Evolutionary conservation across 75 land plant genomes (phyloP), one percentile per base, ranked within the genome.

Genomic region (Pinus albicaulis): DNA sequence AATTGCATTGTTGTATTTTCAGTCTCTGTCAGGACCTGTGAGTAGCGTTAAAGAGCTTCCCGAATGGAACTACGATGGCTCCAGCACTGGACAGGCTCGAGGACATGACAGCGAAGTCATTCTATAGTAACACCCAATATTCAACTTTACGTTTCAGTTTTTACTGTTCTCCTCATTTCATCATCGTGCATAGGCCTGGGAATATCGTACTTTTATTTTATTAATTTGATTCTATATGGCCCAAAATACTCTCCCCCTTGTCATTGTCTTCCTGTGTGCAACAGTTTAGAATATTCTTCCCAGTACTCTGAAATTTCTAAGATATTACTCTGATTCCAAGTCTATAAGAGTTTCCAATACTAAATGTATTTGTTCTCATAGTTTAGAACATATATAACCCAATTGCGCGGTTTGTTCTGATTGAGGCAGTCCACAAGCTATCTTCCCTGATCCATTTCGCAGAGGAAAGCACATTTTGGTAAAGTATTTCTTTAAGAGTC

Each of bases 41-140:
- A 72, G 41, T 11, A 87, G 86, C 76, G 92, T 89, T 13, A 75
- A 80, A 44, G 66, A 90, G 86, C 85, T 96, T 20, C 98, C 99
- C 36, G 94, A 87, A 77, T 96, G 99, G 99, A 96, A 96, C 66
- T 96, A 82, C 74, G 99, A 96, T 62, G 99, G 99, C 22, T 96
- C 99, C 3, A 92, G 95, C 91, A 96, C 99, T 10, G 95, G 95
- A 17, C 99, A 96, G 81, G 99, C 99, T 28, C 85, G 92, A 31
- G 97, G 97, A 4, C 85, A 88, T 52, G 98, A 93, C 86, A 93
- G 97, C 79, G 98, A 95, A 89, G 98, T 95, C 44, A 91, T 95
- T 65, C 56, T 95, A 56, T 89, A 87, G 93, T 91, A 79, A 58
- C 87, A 38, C 34, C 59, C 26, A 23, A 59, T 36, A 41, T 66